phyloP scores from a whole-genome alignment of 495 filamentous ascomycete species.

The Hypoxylon fragiforme region DNA sequence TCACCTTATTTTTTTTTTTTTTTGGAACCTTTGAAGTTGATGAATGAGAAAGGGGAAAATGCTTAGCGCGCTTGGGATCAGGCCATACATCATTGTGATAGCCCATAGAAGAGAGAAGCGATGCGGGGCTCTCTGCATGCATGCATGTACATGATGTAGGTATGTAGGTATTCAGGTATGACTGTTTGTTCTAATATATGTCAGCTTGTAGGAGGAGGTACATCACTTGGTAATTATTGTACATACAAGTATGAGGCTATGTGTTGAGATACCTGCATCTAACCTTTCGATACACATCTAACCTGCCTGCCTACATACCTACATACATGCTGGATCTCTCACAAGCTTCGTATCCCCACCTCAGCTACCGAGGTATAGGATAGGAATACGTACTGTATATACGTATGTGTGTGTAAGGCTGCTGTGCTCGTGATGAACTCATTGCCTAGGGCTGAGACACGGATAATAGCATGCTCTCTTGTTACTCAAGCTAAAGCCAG shows the following conservation, averaged over 20 bases:
- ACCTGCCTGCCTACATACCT: neutral
- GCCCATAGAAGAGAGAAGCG: slow-evolving; percentile 38
- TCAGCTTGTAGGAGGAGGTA: slow-evolving; percentile 21
- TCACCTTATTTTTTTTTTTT: too few relatives aligned
- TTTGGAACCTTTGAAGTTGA: too few relatives aligned
- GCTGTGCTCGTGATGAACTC: neutral
- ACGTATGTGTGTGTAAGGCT: neutral
- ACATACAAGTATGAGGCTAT: slow-evolving; percentile 4
- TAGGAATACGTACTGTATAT: neutral
- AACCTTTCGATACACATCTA: slow-evolving; percentile 14
- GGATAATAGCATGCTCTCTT: neutral
- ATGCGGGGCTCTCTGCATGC: slow-evolving; percentile 37
- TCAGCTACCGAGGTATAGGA: too few relatives aligned
- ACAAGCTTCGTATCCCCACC: too few relatives aligned
- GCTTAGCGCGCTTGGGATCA: slow-evolving; percentile 40
- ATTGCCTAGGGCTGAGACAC: slow-evolving; percentile 7
- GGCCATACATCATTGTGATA: slow-evolving; percentile 39
- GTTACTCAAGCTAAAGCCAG: neutral
- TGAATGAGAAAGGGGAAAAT: slow-evolving; percentile 34
- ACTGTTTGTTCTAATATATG: too few relatives aligned
- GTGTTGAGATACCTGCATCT: slow-evolving; percentile 2
- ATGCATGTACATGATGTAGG: slow-evolving; percentile 23
- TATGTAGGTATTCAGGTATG: too few relatives aligned
- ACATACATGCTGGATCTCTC: neutral
- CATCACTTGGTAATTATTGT: slow-evolving; percentile 4